Percentiles rank a stretch among this genome's conserved stretches.
Conservation (phyloP, 179 eudicot genomes). For the Beta macrorhiza region DNA sequence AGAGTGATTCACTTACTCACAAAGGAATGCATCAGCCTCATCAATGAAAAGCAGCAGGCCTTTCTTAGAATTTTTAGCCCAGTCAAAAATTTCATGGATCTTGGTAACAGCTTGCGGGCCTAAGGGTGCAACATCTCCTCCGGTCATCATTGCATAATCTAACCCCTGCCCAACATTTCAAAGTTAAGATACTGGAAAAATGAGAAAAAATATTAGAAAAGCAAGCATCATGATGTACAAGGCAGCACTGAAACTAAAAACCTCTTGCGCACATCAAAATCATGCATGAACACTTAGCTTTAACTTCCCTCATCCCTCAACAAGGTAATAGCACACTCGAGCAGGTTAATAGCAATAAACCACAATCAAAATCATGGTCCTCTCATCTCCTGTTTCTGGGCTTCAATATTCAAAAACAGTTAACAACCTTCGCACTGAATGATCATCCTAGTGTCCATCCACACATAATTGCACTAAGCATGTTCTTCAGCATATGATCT, state of each 20-base stretch:
- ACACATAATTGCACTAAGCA: background rate
- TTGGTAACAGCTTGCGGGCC: slow-evolving; percentile 97
- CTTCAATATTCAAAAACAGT: background rate
- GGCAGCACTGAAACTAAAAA: background rate
- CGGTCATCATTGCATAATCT: slow-evolving; percentile 99
- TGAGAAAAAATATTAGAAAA: background rate
- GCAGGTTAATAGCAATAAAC: background rate
- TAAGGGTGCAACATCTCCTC: slow-evolving; percentile 97
- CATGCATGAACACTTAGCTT: background rate
- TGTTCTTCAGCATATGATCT: background rate
- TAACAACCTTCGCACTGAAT: background rate
- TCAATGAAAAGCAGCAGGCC: slow-evolving; percentile 91
- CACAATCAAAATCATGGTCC: background rate
- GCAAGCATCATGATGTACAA: background rate
- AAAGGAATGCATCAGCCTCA: slow-evolving; percentile 96
- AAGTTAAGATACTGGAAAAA: background rate
- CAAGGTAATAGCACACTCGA: background rate
- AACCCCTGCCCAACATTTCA: slow-evolving; percentile 57
- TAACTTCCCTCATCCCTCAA: background rate
- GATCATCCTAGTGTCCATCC: background rate
- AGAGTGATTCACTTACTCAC: slow-evolving; percentile 67
- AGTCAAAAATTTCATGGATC: slow-evolving; percentile 95
- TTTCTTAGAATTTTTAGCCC: slow-evolving; percentile 87
- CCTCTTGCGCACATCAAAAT: background rate
- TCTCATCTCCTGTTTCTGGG: background rate